Percentiles rank a stretch among this genome's conserved stretches.
Evolutionary conservation across 495 filamentous ascomycete species (phyloP).

Genomic region (Alectoria sarmentosa): DNA sequence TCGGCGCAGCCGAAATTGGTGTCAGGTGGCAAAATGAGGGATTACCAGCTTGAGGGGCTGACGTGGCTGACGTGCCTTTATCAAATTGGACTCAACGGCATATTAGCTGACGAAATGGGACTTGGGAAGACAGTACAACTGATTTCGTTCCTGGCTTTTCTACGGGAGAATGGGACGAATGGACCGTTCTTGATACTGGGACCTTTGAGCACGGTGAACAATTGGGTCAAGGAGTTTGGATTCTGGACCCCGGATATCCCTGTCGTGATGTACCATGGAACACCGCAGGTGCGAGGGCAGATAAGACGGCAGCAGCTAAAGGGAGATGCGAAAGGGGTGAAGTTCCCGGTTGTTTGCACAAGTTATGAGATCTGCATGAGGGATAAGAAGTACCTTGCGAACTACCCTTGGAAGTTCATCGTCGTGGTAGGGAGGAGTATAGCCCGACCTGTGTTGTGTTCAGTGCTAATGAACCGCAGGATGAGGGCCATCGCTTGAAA

Average conservation of each 20-base stretch:
- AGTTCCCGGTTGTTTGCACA: conserved; percentile 88
- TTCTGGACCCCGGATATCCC: conserved; percentile 85
- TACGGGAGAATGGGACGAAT: conserved; percentile 77
- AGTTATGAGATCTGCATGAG: conserved; percentile 94
- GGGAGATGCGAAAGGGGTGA: conserved; percentile 47
- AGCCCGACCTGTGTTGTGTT: conserved; percentile 27
- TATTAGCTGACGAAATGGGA: conserved; percentile 97
- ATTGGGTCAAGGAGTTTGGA: conserved; percentile 93
- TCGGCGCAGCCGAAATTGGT: conserved; percentile 67
- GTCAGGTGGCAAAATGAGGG: conserved; percentile 82
- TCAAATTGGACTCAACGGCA: conserved; percentile 92
- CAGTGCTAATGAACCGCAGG: conserved; percentile 38
- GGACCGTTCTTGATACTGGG: conserved; percentile 89
- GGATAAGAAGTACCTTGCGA: conserved; percentile 68
- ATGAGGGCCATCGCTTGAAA: conserved; percentile 96
- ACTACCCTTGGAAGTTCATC: conserved; percentile 92
- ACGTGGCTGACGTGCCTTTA: conserved; percentile 84
- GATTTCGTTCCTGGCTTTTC: conserved; percentile 81
- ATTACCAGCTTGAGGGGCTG: conserved; percentile 89
- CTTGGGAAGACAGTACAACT: conserved; percentile 93
- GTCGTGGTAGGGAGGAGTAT: conserved; percentile 59
- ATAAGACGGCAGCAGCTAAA: conserved; percentile 55
- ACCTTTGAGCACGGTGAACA: conserved; percentile 84
- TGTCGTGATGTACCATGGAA: conserved; percentile 83
- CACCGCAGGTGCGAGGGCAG: conserved; percentile 61